These are phyloP conservation scores for Pistacia integerrima DNA, from an alignment of 345 rosid species.

Conservation along the genomic window DNA sequence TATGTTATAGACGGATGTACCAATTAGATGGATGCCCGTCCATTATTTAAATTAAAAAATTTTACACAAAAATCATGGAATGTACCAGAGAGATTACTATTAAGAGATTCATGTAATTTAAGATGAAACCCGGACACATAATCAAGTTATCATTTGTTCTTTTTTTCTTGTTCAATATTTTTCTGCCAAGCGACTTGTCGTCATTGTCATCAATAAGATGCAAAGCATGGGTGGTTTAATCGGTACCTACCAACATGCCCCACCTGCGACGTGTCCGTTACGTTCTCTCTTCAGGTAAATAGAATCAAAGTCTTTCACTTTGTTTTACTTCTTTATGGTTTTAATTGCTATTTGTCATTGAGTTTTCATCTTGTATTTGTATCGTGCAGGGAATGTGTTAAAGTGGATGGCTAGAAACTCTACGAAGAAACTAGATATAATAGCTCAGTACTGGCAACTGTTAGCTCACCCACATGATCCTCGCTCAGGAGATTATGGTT, in stretches of 20 bases:
- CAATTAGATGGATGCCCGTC: too few species aligned
- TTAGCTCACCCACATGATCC: constrained; percentile 62
- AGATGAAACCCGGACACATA: constrained; percentile 13
- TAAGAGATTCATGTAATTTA: neutral
- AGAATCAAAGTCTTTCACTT: neutral
- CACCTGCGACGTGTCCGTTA: constrained; percentile 67
- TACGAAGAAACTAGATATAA: constrained; percentile 61
- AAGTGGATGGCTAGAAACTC: constrained; percentile 81
- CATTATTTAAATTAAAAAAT: too few species aligned
- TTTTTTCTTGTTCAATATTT: constrained; percentile 33
- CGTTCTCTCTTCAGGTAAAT: constrained; percentile 71
- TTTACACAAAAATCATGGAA: too few species aligned
- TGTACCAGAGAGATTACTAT: neutral
- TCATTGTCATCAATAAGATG: constrained; percentile 39
- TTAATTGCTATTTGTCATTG: neutral
- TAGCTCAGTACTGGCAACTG: constrained; percentile 90
- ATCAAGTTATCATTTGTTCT: constrained; percentile 10
- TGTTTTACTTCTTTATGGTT: neutral
- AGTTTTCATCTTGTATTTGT: neutral
- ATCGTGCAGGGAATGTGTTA: constrained; percentile 62
- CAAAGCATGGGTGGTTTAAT: constrained; percentile 94
- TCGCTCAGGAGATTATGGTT: constrained; percentile 82
- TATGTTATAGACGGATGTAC: too few species aligned
- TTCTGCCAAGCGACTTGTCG: constrained; percentile 29
- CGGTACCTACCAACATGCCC: constrained; percentile 91